Evolutionary conservation across 2,329 filamentous ascomycete species (phyloP), one percentile per base, ranked within the genome.

Genomic region (Cordyceps cicadae): DNA sequence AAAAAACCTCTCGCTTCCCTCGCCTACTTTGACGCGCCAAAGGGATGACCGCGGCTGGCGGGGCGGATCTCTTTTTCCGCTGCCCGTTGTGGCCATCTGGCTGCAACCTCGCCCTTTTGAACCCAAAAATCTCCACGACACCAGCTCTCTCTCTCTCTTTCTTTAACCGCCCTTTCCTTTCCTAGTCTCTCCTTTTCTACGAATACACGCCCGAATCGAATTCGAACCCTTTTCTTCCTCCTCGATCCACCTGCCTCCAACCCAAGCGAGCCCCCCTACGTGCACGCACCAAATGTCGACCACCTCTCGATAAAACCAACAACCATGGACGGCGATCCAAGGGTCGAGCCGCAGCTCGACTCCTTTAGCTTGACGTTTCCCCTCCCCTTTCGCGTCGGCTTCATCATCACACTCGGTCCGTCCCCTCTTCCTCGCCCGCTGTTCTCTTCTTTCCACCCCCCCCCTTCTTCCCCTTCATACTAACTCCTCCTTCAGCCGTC

Each of bases 311-410:
- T 48, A 29, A 29, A 29, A 29, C 29, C 29, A 29, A 29, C 24
- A 54, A 43, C 71, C 71, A 90, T 90, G 87, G 87, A 90, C 76
- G 87, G 85, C 77, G 87, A 90, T 78, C 84, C 86, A 63, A 83
- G 84, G 67, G 86, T 89, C 67, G 87, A 89, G 76, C 73, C 79
- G 63, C 75, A 80, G 76, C 84, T 96, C 74, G 92, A 97, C 81
- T 82, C 85, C 74, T 94, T 97, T 80, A 92, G 89, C 81, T 80
- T 90, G 71, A 81, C 89, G 64, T 87, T 97, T 66, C 94, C 93
- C 57, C 80, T 97, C 63, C 93, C 94, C 49, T 96, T 93, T 74
- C 87, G 93, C 66, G 86, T 97, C 62, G 90, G 91, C 63, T 83
- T 95, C 67, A 88, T 97, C 68, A 78, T 94, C 64, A 88, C 96